phyloP scores from a whole-genome alignment of 441 rosid genomes.

The Geranium incanum region DNA sequence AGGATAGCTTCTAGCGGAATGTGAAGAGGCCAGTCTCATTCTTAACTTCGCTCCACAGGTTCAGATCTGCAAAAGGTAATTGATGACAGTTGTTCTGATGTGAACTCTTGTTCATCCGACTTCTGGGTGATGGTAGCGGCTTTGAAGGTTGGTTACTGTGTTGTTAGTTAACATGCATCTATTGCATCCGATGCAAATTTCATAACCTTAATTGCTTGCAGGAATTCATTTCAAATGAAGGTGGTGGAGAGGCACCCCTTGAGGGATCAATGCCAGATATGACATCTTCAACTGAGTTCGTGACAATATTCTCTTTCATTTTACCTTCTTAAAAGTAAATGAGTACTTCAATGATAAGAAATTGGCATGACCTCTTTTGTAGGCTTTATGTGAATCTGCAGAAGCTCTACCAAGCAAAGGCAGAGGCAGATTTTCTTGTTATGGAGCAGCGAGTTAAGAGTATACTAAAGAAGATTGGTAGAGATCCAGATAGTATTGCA shows the following conservation, averaged over 20 bases:
- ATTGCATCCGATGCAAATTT: neutral
- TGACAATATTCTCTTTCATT: constrained; percentile 18
- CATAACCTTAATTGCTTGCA: constrained; percentile 23
- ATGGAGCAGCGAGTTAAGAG: constrained; percentile 55
- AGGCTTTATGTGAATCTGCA: constrained; percentile 85
- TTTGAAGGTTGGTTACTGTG: constrained; percentile 57
- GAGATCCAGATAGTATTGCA: constrained; percentile 58
- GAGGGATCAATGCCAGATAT: constrained; percentile 96
- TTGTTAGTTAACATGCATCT: constrained; percentile 17
- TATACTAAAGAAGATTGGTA: constrained; percentile 60
- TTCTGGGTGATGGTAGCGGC: constrained; percentile 98
- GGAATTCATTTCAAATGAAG: constrained; percentile 87
- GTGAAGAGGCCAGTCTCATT: neutral
- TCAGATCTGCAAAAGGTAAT: constrained; percentile 52
- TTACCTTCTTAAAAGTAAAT: constrained; percentile 11
- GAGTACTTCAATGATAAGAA: constrained; percentile 5
- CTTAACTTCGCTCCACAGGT: constrained; percentile 33
- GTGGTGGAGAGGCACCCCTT: constrained; percentile 81
- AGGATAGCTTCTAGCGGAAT: neutral
- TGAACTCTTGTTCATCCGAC: constrained; percentile 58
- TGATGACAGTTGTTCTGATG: constrained; percentile 55
- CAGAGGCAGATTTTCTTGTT: constrained; percentile 72
- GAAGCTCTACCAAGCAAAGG: constrained; percentile 79
- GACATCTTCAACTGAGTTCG: constrained; percentile 96
- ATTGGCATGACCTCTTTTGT: constrained; percentile 22